These are phyloP conservation scores for Aspergillus brunneoviolaceus DNA, from an alignment of 2,329 filamentous ascomycete species.

Conservation along the genomic window DNA sequence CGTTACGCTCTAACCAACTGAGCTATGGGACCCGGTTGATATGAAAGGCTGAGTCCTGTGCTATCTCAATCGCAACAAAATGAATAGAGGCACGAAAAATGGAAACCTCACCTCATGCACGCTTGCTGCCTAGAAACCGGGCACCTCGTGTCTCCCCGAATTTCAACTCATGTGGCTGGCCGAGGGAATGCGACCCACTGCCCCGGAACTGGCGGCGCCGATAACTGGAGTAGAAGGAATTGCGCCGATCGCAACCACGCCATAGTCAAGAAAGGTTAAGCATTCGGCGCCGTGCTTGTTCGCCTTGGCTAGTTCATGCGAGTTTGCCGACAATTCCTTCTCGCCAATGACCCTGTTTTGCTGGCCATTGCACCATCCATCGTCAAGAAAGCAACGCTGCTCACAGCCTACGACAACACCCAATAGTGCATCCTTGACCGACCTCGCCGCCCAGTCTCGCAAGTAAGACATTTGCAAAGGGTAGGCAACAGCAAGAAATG, in stretches of 20 bases:
- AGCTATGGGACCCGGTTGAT: background rate
- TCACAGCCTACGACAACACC: no score
- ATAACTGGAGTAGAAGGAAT: background rate
- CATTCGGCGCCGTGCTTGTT: background rate
- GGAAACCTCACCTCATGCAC: background rate
- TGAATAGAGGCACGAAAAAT: background rate
- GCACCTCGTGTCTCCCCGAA: background rate
- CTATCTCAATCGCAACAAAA: accelerated
- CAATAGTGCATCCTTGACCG: no score
- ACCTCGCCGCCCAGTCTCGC: background rate
- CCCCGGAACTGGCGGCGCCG: background rate
- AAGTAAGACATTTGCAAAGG: background rate
- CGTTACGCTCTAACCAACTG: background rate
- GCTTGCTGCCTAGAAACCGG: background rate
- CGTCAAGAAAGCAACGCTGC: background rate
- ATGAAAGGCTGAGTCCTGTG: background rate
- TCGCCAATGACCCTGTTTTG: background rate
- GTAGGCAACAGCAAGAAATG: background rate
- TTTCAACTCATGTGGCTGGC: background rate
- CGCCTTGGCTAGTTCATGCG: background rate
- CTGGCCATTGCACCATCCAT: background rate
- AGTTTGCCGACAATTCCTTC: background rate
- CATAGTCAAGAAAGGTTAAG: background rate
- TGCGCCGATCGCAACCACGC: background rate
- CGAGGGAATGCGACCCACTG: background rate